phyloP scores from a whole-genome alignment of 495 filamentous ascomycete species.

The Podospora fimiseda region DNA sequence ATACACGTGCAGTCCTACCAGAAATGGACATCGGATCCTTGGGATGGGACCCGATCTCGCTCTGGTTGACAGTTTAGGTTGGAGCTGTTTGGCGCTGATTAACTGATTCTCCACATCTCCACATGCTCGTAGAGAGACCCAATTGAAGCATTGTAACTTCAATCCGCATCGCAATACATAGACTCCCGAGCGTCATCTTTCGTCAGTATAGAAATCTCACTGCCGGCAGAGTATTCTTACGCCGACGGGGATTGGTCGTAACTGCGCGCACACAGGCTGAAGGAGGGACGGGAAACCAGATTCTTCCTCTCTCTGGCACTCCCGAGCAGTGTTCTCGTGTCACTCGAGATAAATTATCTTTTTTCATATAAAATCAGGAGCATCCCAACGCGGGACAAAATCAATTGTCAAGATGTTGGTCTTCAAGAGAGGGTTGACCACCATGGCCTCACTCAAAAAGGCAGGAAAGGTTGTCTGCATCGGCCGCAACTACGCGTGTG shows the following conservation, averaged over 20 bases:
- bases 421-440: constrained; percentile 40
- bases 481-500: constrained; percentile 93
- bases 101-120: no score
- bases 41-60: neutral
- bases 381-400: neutral
- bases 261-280: neutral
- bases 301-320: no score
- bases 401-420: constrained; percentile 28
- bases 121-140: no score
- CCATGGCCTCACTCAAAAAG: constrained; percentile 58
- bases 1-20: neutral
- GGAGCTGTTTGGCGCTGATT: no score
- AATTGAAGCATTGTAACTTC: no score
- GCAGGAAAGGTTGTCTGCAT: constrained; percentile 92
- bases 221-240: constrained; percentile 3
- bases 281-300: neutral
- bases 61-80: neutral
- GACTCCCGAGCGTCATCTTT: neutral
- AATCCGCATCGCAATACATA: no score
- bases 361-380: neutral
- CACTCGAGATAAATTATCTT: neutral
- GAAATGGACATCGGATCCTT: no score
- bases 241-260: constrained; percentile 5
- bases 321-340: neutral
- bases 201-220: neutral